Evolutionary conservation across 164 flowering plant species (phyloP), one percentile per base, ranked within the genome.

Genomic region (Aristolochia contorta): DNA sequence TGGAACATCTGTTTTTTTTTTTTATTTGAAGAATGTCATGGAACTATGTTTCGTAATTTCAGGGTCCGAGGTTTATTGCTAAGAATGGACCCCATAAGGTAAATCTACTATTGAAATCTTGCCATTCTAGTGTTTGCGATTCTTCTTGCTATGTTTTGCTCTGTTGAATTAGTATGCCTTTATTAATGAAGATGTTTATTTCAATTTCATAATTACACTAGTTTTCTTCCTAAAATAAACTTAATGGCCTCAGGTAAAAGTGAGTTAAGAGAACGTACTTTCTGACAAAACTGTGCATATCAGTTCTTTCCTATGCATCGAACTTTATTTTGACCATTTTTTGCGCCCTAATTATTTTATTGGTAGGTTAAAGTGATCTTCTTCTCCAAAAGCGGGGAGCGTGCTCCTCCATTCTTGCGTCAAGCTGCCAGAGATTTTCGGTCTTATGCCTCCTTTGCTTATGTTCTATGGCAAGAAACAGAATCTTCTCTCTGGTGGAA

Each of bases 351-450:
- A 22, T 20, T 23, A 12, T 27, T 54, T 24, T 24, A 16, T 16
- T 3, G 18, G 16, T 63, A 91, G 97, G 93, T 90, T 51, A 91
- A 85, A 77, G 91, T 88, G 33, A 79, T 94, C 61, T 74, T 74
- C 73, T 85, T 91, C 80, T 86, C 97, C 61, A 73, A 75, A 71
- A 84, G 93, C 6, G 99, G 99, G 74, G 84, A 85, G 62, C 95
- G 99, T 60, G 97, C 97, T 46, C 77, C 92, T 65, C 97, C 97
- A 24, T 79, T 84, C 67, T 60, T 90, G 61, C 91, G 97, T 21
- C 85, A 84, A 72, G 80, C 85, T 76, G 91, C 91, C 5, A 84
- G 62, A 62, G 71, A 75, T 30, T 88, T 88, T 72, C 76, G 82
- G 82, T 65, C 79, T 59, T 80, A 82, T 79, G 86, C 86, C 46